These are phyloP conservation scores for Botrytis byssoidea DNA, from an alignment of 2,329 filamentous ascomycete genomes.

Conservation along the genomic window DNA sequence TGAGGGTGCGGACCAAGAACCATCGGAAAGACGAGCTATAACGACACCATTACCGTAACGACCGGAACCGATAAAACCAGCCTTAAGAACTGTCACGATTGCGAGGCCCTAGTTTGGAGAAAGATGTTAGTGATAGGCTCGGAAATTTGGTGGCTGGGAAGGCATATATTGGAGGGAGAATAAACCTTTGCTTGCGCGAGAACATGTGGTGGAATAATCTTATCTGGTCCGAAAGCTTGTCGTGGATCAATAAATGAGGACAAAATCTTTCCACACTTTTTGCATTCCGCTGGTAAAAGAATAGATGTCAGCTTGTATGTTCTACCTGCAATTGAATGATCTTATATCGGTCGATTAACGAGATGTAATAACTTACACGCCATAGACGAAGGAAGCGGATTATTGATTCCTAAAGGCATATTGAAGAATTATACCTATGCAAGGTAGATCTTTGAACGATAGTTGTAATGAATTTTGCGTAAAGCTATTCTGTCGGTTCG, in stretches of 20 bases:
- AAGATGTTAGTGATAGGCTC: slow-evolving; percentile 7
- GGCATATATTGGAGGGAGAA: neutral
- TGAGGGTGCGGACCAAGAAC: slow-evolving; percentile 76
- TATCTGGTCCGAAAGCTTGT: slow-evolving; percentile 93
- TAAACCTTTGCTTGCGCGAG: slow-evolving; percentile 85
- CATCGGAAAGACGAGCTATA: slow-evolving; percentile 74
- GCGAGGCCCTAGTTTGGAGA: slow-evolving; percentile 63
- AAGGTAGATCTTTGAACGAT: neutral
- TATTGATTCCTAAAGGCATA: slow-evolving; percentile 59
- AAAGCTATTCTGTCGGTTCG: neutral
- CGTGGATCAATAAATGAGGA: slow-evolving; percentile 90
- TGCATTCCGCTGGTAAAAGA: slow-evolving; percentile 75
- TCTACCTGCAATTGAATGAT: neutral
- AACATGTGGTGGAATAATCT: slow-evolving; percentile 89
- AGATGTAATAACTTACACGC: slow-evolving; percentile 55
- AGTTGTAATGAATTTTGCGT: slow-evolving; percentile 11
- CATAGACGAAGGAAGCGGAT: slow-evolving; percentile 65
- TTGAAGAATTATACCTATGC: slow-evolving; percentile 12
- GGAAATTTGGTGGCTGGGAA: neutral
- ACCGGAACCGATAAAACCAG: slow-evolving; percentile 79
- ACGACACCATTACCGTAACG: slow-evolving; percentile 81
- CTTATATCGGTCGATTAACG: slow-evolving; percentile 22
- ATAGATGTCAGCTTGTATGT: slow-evolving; percentile 20
- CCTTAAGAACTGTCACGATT: slow-evolving; percentile 83
- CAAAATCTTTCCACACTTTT: slow-evolving; percentile 94